Conservation (phyloP, 805 yeast species). For the Wickerhamomyces bisporus region DNA sequence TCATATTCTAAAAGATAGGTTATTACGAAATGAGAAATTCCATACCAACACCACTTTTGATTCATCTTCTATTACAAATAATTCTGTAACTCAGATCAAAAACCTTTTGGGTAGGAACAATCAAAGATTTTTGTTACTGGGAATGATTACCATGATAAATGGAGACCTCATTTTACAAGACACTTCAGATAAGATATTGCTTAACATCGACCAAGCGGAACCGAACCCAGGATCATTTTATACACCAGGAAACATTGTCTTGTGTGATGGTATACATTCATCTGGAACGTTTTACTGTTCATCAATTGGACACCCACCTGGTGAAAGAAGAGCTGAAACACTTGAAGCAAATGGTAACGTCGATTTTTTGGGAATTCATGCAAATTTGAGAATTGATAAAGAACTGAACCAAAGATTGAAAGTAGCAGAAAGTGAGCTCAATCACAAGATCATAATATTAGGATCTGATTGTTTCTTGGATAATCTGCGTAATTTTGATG, state of each 20-base stretch:
- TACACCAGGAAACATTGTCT: constrained; percentile 68
- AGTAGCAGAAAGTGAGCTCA: constrained; percentile 50
- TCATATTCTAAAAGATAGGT: constrained; percentile 59
- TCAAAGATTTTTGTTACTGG: constrained; percentile 68
- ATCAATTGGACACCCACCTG: constrained; percentile 81
- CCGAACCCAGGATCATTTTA: constrained; percentile 63
- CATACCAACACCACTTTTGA: constrained; percentile 34
- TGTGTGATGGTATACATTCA: constrained; percentile 83
- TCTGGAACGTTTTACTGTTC: constrained; percentile 67
- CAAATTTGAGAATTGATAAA: constrained; percentile 54
- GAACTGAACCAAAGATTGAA: constrained; percentile 50
- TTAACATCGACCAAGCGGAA: constrained; percentile 57
- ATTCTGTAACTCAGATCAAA: constrained; percentile 63
- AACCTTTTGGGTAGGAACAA: constrained; percentile 85
- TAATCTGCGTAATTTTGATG: constrained; percentile 51
- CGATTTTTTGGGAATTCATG: constrained; percentile 58
- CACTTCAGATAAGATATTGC: constrained; percentile 57
- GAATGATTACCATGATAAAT: constrained; percentile 58
- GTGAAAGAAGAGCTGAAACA: constrained; percentile 66
- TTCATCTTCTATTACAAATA: constrained; percentile 27
- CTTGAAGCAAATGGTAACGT: constrained; percentile 71
- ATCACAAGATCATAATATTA: constrained; percentile 59
- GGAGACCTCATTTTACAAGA: constrained; percentile 82
- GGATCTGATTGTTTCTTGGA: constrained; percentile 76
- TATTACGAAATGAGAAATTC: constrained; percentile 71